A percentile compares a stretch with the other conserved stretches of the same genome.
Conservation (phyloP, 306 rosid species). For the Macrotyloma uniflorum region DNA sequence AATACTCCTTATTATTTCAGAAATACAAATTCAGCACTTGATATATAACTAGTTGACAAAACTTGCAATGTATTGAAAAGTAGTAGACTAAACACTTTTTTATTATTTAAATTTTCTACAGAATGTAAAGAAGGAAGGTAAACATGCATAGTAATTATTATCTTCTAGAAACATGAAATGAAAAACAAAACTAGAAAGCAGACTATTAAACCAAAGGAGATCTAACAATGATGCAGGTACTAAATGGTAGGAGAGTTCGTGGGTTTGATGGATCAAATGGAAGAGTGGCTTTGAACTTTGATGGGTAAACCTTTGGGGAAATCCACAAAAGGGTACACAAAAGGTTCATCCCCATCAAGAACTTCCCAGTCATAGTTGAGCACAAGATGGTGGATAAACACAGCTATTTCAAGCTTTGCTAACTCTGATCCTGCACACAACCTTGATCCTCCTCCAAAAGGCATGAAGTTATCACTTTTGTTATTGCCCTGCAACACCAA, state of each 20-base stretch:
- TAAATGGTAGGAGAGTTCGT: neutral
- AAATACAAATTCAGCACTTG: no score
- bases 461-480: conserved; percentile 58
- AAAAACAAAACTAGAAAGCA: neutral
- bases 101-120: neutral
- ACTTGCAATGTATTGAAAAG: neutral
- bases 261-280: neutral
- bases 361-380: conserved; percentile 81
- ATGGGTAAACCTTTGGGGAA: conserved; percentile 83
- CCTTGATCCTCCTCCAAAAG: conserved; percentile 95
- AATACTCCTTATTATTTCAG: no score
- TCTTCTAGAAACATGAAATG: neutral
- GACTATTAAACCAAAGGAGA: neutral
- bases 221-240: neutral
- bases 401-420: conserved; percentile 93
- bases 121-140: neutral
- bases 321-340: conserved; percentile 79
- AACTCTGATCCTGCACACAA: conserved; percentile 88
- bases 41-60: neutral
- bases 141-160: neutral
- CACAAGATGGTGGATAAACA: conserved; percentile 89
- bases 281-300: conserved; percentile 56
- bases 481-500: conserved; percentile 43
- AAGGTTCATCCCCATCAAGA: conserved; percentile 63
- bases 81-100: neutral